Evolutionary conservation across 495 filamentous ascomycete species (phyloP), one percentile per base, ranked within the genome.

Genomic region (Penicillium samsonianum): DNA sequence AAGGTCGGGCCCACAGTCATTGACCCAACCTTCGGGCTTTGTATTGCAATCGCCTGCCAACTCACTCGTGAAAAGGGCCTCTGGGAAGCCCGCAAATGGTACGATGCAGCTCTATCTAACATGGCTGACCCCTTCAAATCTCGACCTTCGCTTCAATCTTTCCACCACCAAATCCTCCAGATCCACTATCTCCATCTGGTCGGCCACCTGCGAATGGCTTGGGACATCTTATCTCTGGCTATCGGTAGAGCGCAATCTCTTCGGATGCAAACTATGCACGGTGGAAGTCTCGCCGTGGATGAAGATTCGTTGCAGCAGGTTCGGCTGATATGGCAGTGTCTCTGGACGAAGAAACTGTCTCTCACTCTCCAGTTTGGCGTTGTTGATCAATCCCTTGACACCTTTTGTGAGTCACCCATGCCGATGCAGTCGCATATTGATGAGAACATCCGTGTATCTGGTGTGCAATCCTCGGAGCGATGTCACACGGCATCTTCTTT

Each of bases 121-220:
- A 28, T 42, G 3, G 16, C 11, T 26, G n/a, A 16, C 1, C 37
- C n/a, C 16, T 2, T 40, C 2, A 4, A 25, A 2, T 20, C 17
- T 16, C 11, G 11, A 26, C 5, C 12, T 3, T 48, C 19, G 1
- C 11, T 55, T 19, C 19, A 26, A 26, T 35, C 2, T 16, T 51
- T 62, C 14, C 58, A 67, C n/a, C 53, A 30, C 5, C 48, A 38
- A 10, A 50, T 64, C 6, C 41, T 67, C 9, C 64, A 64, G 38
- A 44, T 53, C 19, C 55, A 62, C 17, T 67, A 67, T 50, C 51
- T 64, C 4, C 54, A 64, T 17, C 45, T 58, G 3, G 61, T 45
- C 3, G 61, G 64, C 0, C 51, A 59, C 12, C 52, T 60, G n/a
- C 47, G 30, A 37, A 26, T 12, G 17, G 58, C 61, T 3, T 64